These are phyloP conservation scores for Pseudocercospora vitis DNA, from an alignment of 2,329 filamentous ascomycete species.

Conservation along the genomic window DNA sequence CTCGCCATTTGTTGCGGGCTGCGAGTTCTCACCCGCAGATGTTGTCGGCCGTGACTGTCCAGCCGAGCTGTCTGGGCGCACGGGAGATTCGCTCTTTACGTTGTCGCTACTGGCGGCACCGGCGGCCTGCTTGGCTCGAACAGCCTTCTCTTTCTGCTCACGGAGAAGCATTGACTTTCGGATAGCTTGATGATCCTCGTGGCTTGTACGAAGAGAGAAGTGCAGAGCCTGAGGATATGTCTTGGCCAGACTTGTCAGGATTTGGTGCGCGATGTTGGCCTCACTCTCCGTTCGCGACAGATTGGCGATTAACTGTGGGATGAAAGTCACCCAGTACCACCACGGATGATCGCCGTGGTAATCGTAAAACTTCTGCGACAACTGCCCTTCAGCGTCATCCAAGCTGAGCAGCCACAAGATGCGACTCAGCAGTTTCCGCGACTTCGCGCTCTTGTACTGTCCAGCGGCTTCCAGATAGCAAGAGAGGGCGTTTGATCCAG, in stretches of 20 bases:
- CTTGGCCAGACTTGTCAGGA: constrained; percentile 92
- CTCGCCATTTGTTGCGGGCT: constrained; percentile 27
- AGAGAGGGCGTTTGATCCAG: constrained; percentile 87
- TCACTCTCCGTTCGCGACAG: constrained; percentile 76
- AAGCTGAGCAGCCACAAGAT: constrained; percentile 95
- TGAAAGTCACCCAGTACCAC: constrained; percentile 99
- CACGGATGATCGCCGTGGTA: constrained; percentile 97
- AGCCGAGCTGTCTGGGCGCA: constrained; percentile 42
- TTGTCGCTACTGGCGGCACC: constrained; percentile 35
- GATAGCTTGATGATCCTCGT: constrained; percentile 90
- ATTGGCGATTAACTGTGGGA: constrained; percentile 90
- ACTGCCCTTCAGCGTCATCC: constrained; percentile 80
- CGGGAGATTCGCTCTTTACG: constrained; percentile 39
- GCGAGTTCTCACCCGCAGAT: constrained; percentile 43
- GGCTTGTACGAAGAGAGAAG: constrained; percentile 88
- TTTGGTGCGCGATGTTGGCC: constrained; percentile 78
- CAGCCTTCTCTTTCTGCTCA: constrained; percentile 55
- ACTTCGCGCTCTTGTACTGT: constrained; percentile 96
- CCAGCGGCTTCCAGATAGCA: constrained; percentile 96
- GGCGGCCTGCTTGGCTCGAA: constrained; percentile 59
- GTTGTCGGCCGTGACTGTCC: constrained; percentile 39
- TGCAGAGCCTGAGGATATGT: constrained; percentile 92
- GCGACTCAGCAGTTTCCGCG: constrained; percentile 85
- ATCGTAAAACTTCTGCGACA: constrained; percentile 85
- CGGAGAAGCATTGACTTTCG: constrained; percentile 73